These are phyloP conservation scores for Plectosphaerella plurivora DNA, from an alignment of 2,329 filamentous ascomycete genomes.

Conservation along the genomic window DNA sequence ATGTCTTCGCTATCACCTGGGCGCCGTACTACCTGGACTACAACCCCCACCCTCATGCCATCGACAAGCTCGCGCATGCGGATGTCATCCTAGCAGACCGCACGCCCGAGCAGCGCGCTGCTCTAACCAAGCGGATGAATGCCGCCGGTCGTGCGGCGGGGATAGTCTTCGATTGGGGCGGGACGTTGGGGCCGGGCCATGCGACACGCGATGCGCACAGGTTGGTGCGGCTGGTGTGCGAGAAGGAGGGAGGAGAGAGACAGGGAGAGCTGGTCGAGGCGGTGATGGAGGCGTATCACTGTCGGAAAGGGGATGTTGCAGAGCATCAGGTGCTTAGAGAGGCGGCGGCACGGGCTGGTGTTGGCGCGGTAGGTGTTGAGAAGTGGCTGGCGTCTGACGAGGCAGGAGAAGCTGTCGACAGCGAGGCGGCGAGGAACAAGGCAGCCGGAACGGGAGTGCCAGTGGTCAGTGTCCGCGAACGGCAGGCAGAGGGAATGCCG, in stretches of 20 bases:
- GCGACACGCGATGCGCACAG: conserved; percentile 27
- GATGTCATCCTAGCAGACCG: conserved; percentile 17
- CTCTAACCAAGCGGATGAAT: conserved; percentile 19
- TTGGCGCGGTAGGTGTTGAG: conserved; percentile 12
- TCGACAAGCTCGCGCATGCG: conserved; percentile 16
- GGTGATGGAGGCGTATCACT: conserved; percentile 22
- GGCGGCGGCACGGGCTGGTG: conserved; percentile 14
- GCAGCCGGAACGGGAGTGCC: conserved; percentile 12
- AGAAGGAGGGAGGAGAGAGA: conserved; percentile 5
- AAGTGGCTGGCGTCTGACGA: conserved; percentile 7
- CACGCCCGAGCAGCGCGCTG: conserved; percentile 18
- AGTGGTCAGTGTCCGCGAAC: conserved; percentile 7
- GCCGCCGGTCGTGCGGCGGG: conserved; percentile 23
- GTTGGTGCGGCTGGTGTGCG: conserved; percentile 19
- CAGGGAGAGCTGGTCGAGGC: conserved; percentile 17
- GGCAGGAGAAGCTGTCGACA: conserved; percentile 7
- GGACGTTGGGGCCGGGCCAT: conserved; percentile 20
- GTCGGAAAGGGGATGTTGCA: conserved; percentile 24
- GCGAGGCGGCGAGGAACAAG: conserved; percentile 7
- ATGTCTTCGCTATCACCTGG: conserved; percentile 29
- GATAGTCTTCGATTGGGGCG: conserved; percentile 26
- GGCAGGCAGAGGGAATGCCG: conserved; percentile 8
- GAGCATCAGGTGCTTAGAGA: conserved; percentile 14
- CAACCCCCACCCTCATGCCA: conserved; percentile 14
- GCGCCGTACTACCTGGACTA: conserved; percentile 31